phyloP scores from a whole-genome alignment of 495 filamentous ascomycete genomes.

The Lophium mytilinum region DNA sequence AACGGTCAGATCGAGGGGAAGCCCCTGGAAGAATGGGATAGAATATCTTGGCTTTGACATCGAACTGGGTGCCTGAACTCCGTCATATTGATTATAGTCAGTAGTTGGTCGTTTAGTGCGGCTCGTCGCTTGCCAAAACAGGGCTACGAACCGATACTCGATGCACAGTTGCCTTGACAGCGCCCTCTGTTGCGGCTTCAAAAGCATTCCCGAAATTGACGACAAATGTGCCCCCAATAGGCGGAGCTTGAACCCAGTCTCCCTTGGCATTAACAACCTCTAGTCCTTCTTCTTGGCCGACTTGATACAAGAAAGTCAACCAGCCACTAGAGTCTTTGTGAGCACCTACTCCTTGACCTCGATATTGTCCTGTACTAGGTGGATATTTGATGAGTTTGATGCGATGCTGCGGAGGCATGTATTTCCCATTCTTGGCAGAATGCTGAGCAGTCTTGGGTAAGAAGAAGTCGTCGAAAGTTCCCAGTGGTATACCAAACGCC shows the following conservation, averaged over 20 bases:
- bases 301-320: slow-evolving; percentile 49
- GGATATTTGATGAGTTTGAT: slow-evolving; percentile 48
- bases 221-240: slow-evolving; percentile 43
- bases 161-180: slow-evolving; percentile 47
- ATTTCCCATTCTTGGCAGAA: not conserved
- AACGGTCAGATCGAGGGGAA: slow-evolving; percentile 29
- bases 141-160: slow-evolving; percentile 30
- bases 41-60: slow-evolving; percentile 17
- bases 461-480: slow-evolving; percentile 44
- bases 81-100: not conserved
- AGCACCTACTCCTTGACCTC: slow-evolving; percentile 45
- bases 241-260: slow-evolving; percentile 44
- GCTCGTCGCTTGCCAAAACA: not conserved
- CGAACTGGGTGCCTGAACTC: slow-evolving; percentile 10
- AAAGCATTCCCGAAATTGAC: slow-evolving; percentile 53
- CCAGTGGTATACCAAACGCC: slow-evolving; percentile 36
- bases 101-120: too few species aligned
- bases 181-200: slow-evolving; percentile 47
- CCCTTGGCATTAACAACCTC: slow-evolving; percentile 43
- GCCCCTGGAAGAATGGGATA: slow-evolving; percentile 47
- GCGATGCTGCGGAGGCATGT: slow-evolving; percentile 41
- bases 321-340: slow-evolving; percentile 51
- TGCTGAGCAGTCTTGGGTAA: not conserved
- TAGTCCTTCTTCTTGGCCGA: slow-evolving; percentile 40
- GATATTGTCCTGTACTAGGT: slow-evolving; percentile 16